These are phyloP conservation scores for Cercophora scortea DNA, from an alignment of 495 filamentous ascomycete species.

Conservation along the genomic window DNA sequence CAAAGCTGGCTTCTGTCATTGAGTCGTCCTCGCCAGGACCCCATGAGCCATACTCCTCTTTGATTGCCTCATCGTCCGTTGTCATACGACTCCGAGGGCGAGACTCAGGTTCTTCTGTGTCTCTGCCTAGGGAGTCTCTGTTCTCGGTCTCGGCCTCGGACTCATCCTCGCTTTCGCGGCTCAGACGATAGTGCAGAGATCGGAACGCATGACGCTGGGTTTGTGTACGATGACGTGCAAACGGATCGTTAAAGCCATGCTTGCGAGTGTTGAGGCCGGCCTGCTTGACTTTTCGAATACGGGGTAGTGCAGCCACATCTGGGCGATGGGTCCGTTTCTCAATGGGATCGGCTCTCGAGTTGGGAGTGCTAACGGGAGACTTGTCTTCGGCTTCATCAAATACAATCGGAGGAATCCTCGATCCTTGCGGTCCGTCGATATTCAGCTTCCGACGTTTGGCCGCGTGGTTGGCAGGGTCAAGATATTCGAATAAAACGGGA, in stretches of 20 bases:
- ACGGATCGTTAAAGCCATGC: conserved; percentile 68
- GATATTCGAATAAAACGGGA: conserved; percentile 71
- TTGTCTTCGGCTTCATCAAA: conserved; percentile 49
- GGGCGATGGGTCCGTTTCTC: conserved; percentile 42
- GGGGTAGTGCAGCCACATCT: conserved; percentile 59
- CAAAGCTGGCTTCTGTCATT: conserved; percentile 48
- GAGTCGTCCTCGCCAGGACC: conserved; percentile 45
- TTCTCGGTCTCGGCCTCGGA: conserved; percentile 40
- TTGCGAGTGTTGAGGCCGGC: conserved; percentile 52
- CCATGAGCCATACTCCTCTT: conserved; percentile 48
- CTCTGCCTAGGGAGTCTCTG: conserved; percentile 50
- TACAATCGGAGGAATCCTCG: conserved; percentile 27
- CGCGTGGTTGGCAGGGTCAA: conserved; percentile 73
- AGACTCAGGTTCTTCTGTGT: conserved; percentile 79
- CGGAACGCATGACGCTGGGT: conserved; percentile 37
- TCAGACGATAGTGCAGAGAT: conserved; percentile 46
- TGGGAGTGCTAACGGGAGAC: conserved; percentile 54
- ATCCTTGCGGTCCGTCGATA: conserved; percentile 59
- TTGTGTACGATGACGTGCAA: conserved; percentile 56
- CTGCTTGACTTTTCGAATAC: conserved; percentile 59
- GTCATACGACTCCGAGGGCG: conserved; percentile 71
- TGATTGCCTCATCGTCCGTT: conserved; percentile 55
- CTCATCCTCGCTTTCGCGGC: conserved; percentile 52
- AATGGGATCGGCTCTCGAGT: conserved; percentile 53
- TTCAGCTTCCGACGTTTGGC: conserved; percentile 69